Percentiles rank a stretch among this genome's conserved stretches.
phyloP scores from a whole-genome alignment of 768 basidiomycete genomes.

The Cubamyces lactineus region DNA sequence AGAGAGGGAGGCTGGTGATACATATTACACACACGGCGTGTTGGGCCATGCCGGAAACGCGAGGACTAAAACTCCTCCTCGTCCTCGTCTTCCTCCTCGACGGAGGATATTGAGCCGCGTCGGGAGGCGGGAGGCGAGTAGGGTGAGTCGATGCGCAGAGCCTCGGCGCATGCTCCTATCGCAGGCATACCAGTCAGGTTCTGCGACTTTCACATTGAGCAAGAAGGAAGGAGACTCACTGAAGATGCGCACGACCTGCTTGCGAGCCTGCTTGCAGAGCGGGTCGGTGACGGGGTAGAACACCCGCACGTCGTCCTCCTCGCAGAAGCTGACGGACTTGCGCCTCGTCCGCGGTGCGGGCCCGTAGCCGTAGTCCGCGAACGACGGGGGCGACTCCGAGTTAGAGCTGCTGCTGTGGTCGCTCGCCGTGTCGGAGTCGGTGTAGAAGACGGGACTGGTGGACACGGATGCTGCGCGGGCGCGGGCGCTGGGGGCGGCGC shows the following conservation, averaged over 20 bases:
- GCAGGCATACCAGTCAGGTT: not conserved
- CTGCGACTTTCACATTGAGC: not conserved
- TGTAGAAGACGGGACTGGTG: not conserved
- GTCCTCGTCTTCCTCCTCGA: constrained; percentile 1
- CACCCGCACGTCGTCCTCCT: constrained; percentile 20
- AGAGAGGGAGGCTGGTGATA: too few relatives aligned
- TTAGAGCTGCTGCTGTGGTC: not conserved
- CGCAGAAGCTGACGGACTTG: constrained; percentile 23
- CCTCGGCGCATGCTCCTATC: constrained; percentile 17
- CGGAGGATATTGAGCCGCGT: not conserved
- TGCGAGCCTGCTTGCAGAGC: constrained; percentile 10
- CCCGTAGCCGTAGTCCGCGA: not conserved
- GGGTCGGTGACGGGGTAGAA: constrained; percentile 12
- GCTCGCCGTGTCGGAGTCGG: constrained; percentile 1
- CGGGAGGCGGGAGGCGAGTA: not conserved
- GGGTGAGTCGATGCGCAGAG: constrained; percentile 10
- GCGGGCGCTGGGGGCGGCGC: not conserved
- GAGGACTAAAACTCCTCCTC: not conserved
- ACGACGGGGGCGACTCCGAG: not conserved
- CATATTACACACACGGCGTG: too few relatives aligned
- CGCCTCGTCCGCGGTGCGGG: not conserved
- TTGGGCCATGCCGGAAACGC: too few relatives aligned
- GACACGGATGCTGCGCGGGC: not conserved
- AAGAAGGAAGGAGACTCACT: constrained; percentile 4
- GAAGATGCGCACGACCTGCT: constrained; percentile 19